Percentiles rank a stretch among this genome's conserved stretches.
These are phyloP conservation scores for Mimosa bimucronata DNA, from an alignment of 306 rosid genomes.

Conservation along the genomic window DNA sequence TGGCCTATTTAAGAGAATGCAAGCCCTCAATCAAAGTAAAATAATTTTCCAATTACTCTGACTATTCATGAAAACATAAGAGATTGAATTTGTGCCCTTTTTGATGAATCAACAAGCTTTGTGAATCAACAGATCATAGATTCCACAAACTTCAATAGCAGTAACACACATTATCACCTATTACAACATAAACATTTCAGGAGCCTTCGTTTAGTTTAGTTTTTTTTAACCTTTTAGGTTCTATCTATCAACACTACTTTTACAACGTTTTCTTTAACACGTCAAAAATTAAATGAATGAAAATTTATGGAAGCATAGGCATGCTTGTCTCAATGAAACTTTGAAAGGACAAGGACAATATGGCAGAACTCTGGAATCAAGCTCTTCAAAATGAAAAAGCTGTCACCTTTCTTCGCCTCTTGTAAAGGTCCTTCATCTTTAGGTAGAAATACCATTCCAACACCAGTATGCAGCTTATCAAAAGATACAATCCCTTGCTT, in stretches of 20 bases:
- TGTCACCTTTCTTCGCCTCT: conserved; percentile 82
- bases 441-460: conserved; percentile 97
- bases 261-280: background rate
- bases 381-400: conserved; percentile 41
- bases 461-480: conserved; percentile 93
- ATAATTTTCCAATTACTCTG: conserved; percentile 5
- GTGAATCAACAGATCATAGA: background rate
- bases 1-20: conserved; percentile 23
- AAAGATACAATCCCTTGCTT: conserved; percentile 82
- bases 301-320: conserved; percentile 33
- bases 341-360: conserved; percentile 33
- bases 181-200: background rate
- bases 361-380: conserved; percentile 29
- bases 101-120: background rate
- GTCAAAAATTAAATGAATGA: conserved; percentile 21
- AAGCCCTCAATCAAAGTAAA: conserved; percentile 9
- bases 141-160: conserved; percentile 21
- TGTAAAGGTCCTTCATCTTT: conserved; percentile 62
- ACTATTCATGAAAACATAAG: conserved; percentile 11
- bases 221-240: conserved; percentile 8
- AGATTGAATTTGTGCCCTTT: background rate
- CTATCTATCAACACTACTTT: conserved; percentile 3
- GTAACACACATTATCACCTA: conserved; percentile 1
- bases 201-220: background rate
- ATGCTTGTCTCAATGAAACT: conserved; percentile 31